phyloP scores from a whole-genome alignment of 2,329 filamentous ascomycete genomes.

The Fusarium albosuccineum region DNA sequence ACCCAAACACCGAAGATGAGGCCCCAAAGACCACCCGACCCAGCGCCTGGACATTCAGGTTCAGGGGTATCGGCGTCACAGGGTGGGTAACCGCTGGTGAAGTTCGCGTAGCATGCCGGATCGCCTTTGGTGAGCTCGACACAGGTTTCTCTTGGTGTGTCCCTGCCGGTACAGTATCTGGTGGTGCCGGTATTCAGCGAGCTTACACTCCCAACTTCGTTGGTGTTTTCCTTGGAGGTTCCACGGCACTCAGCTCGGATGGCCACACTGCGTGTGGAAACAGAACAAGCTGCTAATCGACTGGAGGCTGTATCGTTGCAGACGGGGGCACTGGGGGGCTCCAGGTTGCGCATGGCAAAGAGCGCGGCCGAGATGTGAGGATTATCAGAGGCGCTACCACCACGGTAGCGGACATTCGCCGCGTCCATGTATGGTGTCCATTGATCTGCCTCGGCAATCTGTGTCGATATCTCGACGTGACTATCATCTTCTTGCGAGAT shows the following conservation, averaged over 20 bases:
- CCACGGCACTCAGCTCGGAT: not conserved
- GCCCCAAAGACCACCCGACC: conserved; percentile 9
- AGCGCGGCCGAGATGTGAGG: conserved; percentile 1
- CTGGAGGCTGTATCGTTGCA: not conserved
- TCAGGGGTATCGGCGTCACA: not conserved
- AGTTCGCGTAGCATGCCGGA: conserved; percentile 18
- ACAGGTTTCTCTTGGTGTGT: no score
- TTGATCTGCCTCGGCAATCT: not conserved
- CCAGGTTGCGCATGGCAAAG: conserved; percentile 10
- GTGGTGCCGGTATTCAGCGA: not conserved
- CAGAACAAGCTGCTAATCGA: no score
- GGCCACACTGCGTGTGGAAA: no score
- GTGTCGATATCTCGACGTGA: not conserved
- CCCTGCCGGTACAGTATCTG: conserved; percentile 2
- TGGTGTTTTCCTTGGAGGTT: not conserved
- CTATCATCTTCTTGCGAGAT: conserved; percentile 5
- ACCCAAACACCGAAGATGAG: conserved; percentile 27
- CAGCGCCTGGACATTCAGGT: no score
- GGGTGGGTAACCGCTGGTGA: conserved; percentile 10
- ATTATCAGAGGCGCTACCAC: conserved; percentile 5
- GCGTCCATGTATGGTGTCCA: conserved; percentile 10
- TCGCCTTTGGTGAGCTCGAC: not conserved
- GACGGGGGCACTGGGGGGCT: conserved; percentile 9
- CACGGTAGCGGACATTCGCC: conserved; percentile 7
- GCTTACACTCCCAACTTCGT: not conserved